Evolutionary conservation across 371 early-diverging fungal genomes (phyloP).

Genomic region (Dichotomocladium elegans): DNA sequence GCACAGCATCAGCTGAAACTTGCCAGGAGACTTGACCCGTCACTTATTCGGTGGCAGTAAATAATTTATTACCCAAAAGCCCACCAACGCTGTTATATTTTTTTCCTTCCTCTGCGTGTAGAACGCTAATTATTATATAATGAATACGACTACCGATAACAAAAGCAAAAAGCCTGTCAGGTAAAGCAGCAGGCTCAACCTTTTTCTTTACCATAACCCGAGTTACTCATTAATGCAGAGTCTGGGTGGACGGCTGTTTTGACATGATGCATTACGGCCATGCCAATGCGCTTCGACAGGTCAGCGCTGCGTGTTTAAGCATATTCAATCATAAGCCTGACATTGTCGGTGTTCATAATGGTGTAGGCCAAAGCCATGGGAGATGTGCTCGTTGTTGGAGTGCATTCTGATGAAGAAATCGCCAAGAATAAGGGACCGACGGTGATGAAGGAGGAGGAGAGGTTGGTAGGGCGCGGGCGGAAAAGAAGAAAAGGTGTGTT

Average conservation of each 20-base stretch:
- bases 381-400: conserved; percentile 92
- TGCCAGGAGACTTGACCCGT: conserved; percentile 1
- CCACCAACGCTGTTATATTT: no score
- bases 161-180: conserved; percentile 3
- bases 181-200: background rate
- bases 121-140: no score
- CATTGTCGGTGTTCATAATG: no score
- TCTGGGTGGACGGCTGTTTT: conserved; percentile 94
- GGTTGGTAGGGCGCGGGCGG: conserved; percentile 37
- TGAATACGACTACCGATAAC: background rate
- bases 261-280: conserved; percentile 97
- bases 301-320: conserved; percentile 17
- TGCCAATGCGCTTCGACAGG: conserved; percentile 93
- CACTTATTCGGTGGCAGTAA: conserved; percentile 2
- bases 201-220: background rate
- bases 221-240: conserved; percentile 22
- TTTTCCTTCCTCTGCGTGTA: background rate
- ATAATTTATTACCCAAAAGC: no score
- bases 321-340: no score
- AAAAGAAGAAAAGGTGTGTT: background rate
- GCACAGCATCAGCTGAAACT: conserved; percentile 3
- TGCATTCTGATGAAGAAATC: conserved; percentile 92
- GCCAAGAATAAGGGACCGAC: conserved; percentile 94
- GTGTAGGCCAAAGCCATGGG: conserved; percentile 86
- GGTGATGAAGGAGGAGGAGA: conserved; percentile 94